phyloP scores from a whole-genome alignment of 1,284 basidiomycete species.

The Heliocybe sulcata region DNA sequence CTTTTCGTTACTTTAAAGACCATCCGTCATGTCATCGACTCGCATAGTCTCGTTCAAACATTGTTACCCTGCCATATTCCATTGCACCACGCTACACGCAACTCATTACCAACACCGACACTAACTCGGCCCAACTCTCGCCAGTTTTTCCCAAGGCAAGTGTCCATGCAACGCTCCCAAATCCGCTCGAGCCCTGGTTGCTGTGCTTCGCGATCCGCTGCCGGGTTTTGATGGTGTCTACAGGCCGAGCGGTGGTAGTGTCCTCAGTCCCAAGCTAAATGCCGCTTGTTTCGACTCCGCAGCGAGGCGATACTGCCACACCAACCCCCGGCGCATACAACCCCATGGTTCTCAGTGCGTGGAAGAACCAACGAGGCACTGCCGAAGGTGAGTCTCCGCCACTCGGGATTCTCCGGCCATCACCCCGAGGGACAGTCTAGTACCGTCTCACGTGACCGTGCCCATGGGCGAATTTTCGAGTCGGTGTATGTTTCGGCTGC shows the following conservation, averaged over 20 bases:
- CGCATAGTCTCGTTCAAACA: too few species aligned
- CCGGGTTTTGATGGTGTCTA: neutral
- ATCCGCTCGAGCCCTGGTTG: neutral
- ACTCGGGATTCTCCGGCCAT: neutral
- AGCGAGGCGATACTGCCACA: neutral
- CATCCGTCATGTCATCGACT: too few species aligned
- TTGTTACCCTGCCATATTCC: too few species aligned
- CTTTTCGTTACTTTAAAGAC: neutral
- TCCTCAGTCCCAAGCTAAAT: neutral
- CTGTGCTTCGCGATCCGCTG: neutral
- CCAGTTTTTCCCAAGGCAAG: neutral
- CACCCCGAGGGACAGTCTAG: neutral
- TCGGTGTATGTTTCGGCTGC: neutral
- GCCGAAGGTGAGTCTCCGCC: neutral
- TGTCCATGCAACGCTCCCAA: neutral
- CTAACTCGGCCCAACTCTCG: neutral
- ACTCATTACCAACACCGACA: neutral
- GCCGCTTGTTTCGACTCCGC: neutral
- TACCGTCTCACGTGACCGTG: constrained; percentile 1
- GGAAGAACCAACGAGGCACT: neutral
- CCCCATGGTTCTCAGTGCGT: neutral
- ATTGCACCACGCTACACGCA: neutral
- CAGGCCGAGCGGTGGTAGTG: neutral
- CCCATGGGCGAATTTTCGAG: neutral
- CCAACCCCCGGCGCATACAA: neutral